phyloP scores from a whole-genome alignment of 208 protist genomes.

The Vickermania spadyakhi region DNA sequence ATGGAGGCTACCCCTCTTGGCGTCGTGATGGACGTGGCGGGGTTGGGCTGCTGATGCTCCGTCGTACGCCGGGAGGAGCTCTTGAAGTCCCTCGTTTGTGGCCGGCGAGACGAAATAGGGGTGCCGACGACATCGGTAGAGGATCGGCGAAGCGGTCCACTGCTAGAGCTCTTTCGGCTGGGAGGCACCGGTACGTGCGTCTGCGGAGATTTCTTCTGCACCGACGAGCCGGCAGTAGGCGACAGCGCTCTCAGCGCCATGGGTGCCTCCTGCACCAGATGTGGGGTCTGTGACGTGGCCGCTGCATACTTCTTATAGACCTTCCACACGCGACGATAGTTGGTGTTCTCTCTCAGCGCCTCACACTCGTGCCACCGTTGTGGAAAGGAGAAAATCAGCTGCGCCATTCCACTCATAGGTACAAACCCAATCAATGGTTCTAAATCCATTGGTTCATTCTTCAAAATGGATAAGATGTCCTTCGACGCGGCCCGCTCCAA shows the following conservation, averaged over 20 bases:
- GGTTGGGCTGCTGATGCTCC: too few species aligned
- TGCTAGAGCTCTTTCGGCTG: neutral
- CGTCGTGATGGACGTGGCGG: too few species aligned
- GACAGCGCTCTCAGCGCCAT: neutral
- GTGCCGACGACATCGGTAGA: neutral
- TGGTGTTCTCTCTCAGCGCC: neutral
- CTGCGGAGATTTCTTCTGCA: neutral
- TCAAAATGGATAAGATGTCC: neutral
- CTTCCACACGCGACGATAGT: neutral
- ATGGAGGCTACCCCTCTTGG: too few species aligned
- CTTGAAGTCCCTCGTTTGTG: too few species aligned
- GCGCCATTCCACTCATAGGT: neutral
- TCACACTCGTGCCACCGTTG: neutral
- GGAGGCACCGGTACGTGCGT: neutral
- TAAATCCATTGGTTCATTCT: neutral
- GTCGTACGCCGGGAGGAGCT: too few species aligned
- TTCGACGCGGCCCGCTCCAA: neutral
- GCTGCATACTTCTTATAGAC: neutral
- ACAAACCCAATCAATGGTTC: neutral
- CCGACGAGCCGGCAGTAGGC: neutral
- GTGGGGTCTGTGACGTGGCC: neutral
- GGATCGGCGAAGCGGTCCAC: neutral
- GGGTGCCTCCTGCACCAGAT: too few species aligned
- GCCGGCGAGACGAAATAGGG: neutral
- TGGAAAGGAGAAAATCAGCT: neutral